Base-by-base conservation (phyloP, 306 rosid species). In the Cercis canadensis region DNA sequence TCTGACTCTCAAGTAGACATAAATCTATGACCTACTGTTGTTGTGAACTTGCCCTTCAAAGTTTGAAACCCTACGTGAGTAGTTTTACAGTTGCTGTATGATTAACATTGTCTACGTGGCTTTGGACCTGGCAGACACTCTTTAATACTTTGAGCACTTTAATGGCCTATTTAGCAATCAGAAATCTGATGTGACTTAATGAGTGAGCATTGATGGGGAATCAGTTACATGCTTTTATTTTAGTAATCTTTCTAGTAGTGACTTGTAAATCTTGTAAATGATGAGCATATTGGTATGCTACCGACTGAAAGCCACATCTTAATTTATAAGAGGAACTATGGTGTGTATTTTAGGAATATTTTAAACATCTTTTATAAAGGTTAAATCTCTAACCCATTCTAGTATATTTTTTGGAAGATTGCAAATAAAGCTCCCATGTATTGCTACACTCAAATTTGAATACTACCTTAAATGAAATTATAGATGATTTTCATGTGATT, bases 381-480 rank as follows among this genome's bases (percentile, higher is more conserved):
- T 59, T 70, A 16, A 24, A 62, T 34, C 14, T 10, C 34, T 14
- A 57, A 39, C 1, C 32, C 64, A 31, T 11, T 71, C 21, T n/a
- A 50, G 59, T 75, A 49, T 50, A 6, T 50, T 49, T n/a, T 59
- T 40, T 47, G 51, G 58, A 16, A 73, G 45, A 57, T 50, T 50
- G 80, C 60, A 75, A 64, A 65, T 57, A 29, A 63, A 16, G 70
- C 59, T 45, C 46, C 36, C 49, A 15, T 70, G 57, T 62, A 72
- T 69, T 68, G 69, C 50, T 46, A 29, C 78, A 36, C 29, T 50
- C 40, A 74, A 64, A 50, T 82, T 69, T 73, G 57, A 68, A 64
- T 57, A 17, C 73, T n/a, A n/a, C 78, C 45, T 19, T 14, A 31
- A 40, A 29, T 74, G 17, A 39, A 53, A 61, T 54, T 59, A 70